Base-by-base conservation (phyloP, 495 filamentous ascomycete genomes). In the Sporormia fimetaria region DNA sequence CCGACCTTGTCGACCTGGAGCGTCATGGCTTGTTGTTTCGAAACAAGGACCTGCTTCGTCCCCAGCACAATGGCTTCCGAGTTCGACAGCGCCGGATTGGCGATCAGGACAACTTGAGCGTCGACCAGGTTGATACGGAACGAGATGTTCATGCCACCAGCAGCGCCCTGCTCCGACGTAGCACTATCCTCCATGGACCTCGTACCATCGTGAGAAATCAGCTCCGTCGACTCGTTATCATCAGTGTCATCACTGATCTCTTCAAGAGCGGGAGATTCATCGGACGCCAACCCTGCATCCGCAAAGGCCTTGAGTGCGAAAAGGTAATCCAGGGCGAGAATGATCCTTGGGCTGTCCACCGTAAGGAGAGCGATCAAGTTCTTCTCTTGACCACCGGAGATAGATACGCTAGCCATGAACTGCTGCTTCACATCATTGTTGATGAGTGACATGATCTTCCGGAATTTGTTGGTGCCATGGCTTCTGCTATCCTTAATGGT, bases 21-120 rank as follows among this genome's bases (percentile, higher is more conserved):
- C 7, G 92, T 94, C 34, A 87, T 71, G 16, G 88, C 85, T 64
- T 96, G 84, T 60, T 98, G 90, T 54, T 90, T 83, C 10, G 90
- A 90, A 8, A 96, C 67, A 5, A 96, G 69, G 4, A 95, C 74
- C 56, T 98, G 84, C 58, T 96, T 95, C 6, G 85, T 94, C 12
- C 87, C 80, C 12, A 98, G 70, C 7, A 96, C 92, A 51, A 98
- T 93, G 5, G 90, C 90, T 56, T 98, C 90, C 0, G 92, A 95
- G 57, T 78, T 87, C 4, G 76, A 66, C 41, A 83, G 85, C 17
- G 86, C 68, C 16, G 90, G 92, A 53, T 98, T 96, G 9, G 90
- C 92, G 40, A 96, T 88, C 35, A 94, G 69, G 40, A 98, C 93
- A 32, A 94, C 76, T 51, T 96, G 90, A 4, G 90, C 88, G 63